These are phyloP conservation scores for Zasmidium angulare DNA, from an alignment of 2,329 filamentous ascomycete species.

Conservation along the genomic window DNA sequence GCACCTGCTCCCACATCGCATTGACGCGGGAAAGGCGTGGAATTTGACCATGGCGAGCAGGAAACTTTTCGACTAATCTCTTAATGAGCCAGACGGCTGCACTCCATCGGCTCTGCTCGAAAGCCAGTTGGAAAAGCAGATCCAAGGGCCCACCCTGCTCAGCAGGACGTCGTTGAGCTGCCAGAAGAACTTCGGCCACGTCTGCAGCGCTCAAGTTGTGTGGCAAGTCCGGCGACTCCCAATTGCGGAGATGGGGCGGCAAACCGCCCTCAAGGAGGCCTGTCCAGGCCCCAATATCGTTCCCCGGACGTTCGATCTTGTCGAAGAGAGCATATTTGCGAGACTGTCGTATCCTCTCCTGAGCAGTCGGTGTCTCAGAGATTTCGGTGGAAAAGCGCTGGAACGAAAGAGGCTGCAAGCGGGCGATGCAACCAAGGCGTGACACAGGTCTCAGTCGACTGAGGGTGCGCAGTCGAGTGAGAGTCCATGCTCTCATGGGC, in stretches of 20 bases:
- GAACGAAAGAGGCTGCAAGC: not conserved
- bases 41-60: conserved; percentile 7
- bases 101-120: conserved; percentile 43
- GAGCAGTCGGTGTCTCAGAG: not conserved
- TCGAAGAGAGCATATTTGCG: conserved; percentile 14
- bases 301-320: conserved; percentile 3
- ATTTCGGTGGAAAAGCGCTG: not conserved
- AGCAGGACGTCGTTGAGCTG: conserved; percentile 20
- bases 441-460: not conserved
- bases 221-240: conserved; percentile 3
- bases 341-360: not conserved
- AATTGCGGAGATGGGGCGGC: conserved; percentile 22
- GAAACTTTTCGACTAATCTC: conserved; percentile 39
- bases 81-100: conserved; percentile 48
- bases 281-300: conserved; percentile 12
- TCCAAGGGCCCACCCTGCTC: conserved; percentile 29
- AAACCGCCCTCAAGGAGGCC: conserved; percentile 22
- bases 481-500: not conserved
- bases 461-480: not conserved
- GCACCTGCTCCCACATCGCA: conserved; percentile 11
- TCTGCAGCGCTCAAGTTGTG: conserved; percentile 19
- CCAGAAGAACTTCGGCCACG: conserved; percentile 28
- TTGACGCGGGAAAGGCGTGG: conserved; percentile 5
- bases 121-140: conserved; percentile 41
- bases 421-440: not conserved